Base-by-base conservation (phyloP, 495 filamentous ascomycete genomes). In the Staphylotrichum tortipilum region DNA sequence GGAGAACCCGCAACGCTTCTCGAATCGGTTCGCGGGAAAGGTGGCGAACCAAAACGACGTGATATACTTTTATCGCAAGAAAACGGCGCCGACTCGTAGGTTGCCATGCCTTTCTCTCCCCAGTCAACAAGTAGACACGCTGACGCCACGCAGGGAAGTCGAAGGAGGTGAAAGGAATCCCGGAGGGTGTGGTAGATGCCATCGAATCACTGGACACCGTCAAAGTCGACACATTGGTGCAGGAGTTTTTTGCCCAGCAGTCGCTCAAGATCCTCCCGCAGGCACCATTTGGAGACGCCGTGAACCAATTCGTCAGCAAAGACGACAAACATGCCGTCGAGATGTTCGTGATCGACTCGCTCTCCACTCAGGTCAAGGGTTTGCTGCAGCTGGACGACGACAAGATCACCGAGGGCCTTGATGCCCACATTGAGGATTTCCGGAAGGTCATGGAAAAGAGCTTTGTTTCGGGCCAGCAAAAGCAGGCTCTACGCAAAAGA, bases 1-100 rank as follows among this genome's bases (percentile, higher is more conserved):
- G 48, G 94, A 97, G 60, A 99, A 99, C 52, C 92, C 92, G 14
- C 92, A 97, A 59, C 81, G 92, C 4, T 97, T 97, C 56, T 97
- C 94, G 1, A 95, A 94, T 64, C 81, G 90, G 4, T 99, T 99
- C 56, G 76, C 84, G 1, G 83, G 81, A 7, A 88, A 84, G 58
- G 92, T 97, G 0, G 92, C 92, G 9, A 99, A 99, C 57, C 80
- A 85, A 1, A 92, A 86, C 56, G 92, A 99, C 55, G 89, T 99
- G 1, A 81, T 99, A 3, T 83, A 92, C 57, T 96, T 94, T 55
- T 81, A 96, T 64, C 79, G 88, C 10, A 95, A 92, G 68, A 95
- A 94, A 66, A 74, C 77, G 33, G 67, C 46, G 26, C 24, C 38
- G 17, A 55, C 56, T 18, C 71, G 72, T 73, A 65, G 44, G 69